Conservation (phyloP, 345 rosid genomes). For the Rhodamnia rubescens region DNA sequence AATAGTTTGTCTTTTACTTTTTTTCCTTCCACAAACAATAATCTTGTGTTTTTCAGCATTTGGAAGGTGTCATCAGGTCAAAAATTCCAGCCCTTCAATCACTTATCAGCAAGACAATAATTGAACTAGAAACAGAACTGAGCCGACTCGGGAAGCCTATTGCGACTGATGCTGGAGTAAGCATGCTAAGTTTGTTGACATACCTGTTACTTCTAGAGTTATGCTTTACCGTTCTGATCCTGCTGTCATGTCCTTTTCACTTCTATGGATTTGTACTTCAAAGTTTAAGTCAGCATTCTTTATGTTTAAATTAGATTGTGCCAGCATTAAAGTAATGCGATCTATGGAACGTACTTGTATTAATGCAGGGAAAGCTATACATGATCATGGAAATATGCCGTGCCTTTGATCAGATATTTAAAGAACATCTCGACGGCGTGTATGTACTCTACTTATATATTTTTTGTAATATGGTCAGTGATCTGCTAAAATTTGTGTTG, state of each 20-base stretch:
- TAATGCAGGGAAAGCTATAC: constrained; percentile 71
- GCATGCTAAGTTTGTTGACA: constrained; percentile 7
- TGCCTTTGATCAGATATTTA: constrained; percentile 83
- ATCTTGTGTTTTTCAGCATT: constrained; percentile 54
- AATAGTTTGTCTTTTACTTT: background rate
- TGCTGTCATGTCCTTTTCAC: background rate
- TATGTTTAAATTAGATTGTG: background rate
- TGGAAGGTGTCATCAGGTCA: constrained; percentile 93
- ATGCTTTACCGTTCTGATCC: background rate
- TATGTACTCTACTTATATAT: constrained; percentile 10
- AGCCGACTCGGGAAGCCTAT: constrained; percentile 88
- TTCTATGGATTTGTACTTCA: background rate
- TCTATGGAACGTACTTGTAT: background rate
- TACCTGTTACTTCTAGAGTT: background rate
- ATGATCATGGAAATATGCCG: constrained; percentile 94
- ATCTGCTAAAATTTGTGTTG: background rate
- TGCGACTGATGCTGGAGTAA: constrained; percentile 90
- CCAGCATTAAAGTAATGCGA: background rate
- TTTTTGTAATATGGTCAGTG: background rate
- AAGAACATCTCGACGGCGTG: constrained; percentile 92
- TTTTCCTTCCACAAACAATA: constrained; percentile 1
- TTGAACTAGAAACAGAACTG: constrained; percentile 74
- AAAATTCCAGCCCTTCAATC: constrained; percentile 90
- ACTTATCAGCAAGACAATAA: constrained; percentile 72
- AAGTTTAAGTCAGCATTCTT: background rate